Evolutionary conservation across 2,329 filamentous ascomycete genomes (phyloP).

Genomic region (Colletotrichum sp.): DNA sequence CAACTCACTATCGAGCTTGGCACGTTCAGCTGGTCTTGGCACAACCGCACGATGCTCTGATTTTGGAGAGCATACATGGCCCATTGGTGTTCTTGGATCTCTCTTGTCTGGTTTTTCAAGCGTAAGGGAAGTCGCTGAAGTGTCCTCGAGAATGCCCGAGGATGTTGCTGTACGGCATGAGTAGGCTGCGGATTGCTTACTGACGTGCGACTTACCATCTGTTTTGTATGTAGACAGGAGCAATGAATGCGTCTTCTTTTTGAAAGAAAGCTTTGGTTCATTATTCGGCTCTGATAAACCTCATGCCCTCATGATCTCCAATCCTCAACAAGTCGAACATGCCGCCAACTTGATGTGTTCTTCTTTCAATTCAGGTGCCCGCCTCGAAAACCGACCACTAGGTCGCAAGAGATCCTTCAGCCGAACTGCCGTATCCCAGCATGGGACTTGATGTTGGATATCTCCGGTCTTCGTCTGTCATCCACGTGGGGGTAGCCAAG

Average conservation of each 20-base stretch:
- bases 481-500: not conserved
- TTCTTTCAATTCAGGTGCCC: not conserved
- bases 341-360: not conserved
- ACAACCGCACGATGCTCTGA: not conserved
- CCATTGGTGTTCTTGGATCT: not conserved
- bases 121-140: not conserved
- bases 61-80: not conserved
- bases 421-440: not conserved
- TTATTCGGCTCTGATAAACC: not conserved
- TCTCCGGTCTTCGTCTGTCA: not conserved
- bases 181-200: not conserved
- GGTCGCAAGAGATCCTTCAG: not conserved
- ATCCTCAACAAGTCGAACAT: not conserved
- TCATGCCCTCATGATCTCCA: not conserved
- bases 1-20: not conserved
- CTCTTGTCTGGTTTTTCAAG: not conserved
- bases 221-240: fast-evolving
- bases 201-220: not conserved
- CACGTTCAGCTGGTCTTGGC: not conserved
- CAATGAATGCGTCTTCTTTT: not conserved
- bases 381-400: too few species aligned
- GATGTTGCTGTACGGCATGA: not conserved
- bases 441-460: not conserved
- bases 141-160: not conserved
- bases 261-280: not conserved